Evolutionary conservation across 2,329 filamentous ascomycete species (phyloP).

Genomic region (Calonectria honghensis): DNA sequence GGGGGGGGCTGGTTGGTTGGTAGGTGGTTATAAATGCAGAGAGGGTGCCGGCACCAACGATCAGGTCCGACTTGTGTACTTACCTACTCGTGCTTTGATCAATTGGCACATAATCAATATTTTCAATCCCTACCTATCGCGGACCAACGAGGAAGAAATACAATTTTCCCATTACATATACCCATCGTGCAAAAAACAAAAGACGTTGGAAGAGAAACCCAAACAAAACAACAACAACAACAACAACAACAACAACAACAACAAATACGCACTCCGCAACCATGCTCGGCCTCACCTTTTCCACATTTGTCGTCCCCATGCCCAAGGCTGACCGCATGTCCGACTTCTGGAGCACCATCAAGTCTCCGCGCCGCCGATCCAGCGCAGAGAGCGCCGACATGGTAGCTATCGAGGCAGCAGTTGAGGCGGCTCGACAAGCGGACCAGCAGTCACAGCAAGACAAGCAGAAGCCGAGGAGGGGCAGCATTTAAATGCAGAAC

Average conservation of each 20-base stretch:
- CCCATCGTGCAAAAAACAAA: no score
- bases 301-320: conserved; percentile 47
- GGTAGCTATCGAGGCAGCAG: conserved; percentile 42
- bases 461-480: conserved; percentile 20
- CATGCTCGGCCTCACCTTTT: conserved; percentile 50
- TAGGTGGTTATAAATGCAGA: conserved; percentile 3
- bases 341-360: conserved; percentile 42
- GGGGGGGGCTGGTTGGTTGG: background rate
- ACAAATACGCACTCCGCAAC: background rate
- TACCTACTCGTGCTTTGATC: background rate
- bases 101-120: background rate
- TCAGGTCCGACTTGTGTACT: no score
- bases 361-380: conserved; percentile 47
- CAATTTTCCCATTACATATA: no score
- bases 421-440: conserved; percentile 7
- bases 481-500: background rate
- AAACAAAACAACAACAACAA: background rate
- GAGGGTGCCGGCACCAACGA: background rate
- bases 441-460: background rate
- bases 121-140: background rate
- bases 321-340: conserved; percentile 34
- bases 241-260: no score
- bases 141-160: background rate
- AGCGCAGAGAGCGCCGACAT: conserved; percentile 42
- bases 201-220: background rate